These are phyloP conservation scores for Saccharomycopsis sp. DNA, from an alignment of 805 yeast species.

Conservation along the genomic window DNA sequence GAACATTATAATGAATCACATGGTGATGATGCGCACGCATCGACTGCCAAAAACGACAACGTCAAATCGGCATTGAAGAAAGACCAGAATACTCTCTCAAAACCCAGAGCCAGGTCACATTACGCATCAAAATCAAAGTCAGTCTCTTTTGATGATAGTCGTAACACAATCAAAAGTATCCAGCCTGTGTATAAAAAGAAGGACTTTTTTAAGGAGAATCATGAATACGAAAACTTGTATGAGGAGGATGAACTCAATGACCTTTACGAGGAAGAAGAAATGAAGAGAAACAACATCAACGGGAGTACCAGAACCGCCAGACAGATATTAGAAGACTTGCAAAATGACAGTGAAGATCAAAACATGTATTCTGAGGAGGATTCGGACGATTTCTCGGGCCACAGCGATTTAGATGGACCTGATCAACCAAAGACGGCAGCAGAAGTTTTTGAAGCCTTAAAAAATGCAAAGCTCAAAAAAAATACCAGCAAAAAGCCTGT, in stretches of 20 bases:
- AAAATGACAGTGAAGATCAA: conserved; percentile 3
- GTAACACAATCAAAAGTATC: conserved; percentile 16
- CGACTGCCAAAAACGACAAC: conserved; percentile 2
- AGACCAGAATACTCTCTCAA: conserved; percentile 4
- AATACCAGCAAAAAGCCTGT: conserved; percentile 2
- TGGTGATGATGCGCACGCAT: background rate
- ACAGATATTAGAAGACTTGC: conserved; percentile 19
- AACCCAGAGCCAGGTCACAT: conserved; percentile 22
- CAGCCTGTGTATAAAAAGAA: conserved; percentile 21
- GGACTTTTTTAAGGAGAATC: conserved; percentile 25
- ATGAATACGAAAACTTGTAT: conserved; percentile 23
- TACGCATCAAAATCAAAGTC: conserved; percentile 32
- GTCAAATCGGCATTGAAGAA: conserved; percentile 2
- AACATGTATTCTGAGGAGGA: conserved; percentile 6
- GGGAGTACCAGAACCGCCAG: conserved; percentile 8
- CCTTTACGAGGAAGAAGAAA: conserved; percentile 23
- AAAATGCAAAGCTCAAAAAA: conserved; percentile 1
- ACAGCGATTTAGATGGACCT: conserved; percentile 3
- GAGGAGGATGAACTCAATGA: conserved; percentile 24
- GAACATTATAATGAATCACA: background rate
- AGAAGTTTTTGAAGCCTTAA: background rate
- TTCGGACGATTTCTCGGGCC: background rate
- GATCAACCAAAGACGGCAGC: background rate
- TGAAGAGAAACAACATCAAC: conserved; percentile 3
- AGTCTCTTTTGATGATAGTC: conserved; percentile 12